Evolutionary conservation across 192 early-diverging fungal species (phyloP).

Genomic region (Pilaira anomala): DNA sequence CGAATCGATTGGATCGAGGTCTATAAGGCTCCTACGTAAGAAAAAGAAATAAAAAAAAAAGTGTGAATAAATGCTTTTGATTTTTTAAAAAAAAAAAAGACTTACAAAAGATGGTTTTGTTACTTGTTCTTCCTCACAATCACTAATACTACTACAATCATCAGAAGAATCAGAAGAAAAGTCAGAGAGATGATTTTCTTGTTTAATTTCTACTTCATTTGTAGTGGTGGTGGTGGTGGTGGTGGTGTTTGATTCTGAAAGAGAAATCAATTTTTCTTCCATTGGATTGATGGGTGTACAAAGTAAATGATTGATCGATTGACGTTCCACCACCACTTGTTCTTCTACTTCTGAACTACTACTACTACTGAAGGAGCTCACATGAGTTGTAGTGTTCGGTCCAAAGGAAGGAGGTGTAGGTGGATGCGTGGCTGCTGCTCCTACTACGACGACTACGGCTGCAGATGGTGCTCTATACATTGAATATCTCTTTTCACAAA

Average conservation of each 20-base stretch:
- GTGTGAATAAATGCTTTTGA: background rate
- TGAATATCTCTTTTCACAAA: conserved; percentile 17
- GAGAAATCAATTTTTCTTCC: background rate
- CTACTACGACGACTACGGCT: too few species aligned
- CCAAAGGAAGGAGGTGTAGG: background rate
- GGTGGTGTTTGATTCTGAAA: background rate
- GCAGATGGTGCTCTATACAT: background rate
- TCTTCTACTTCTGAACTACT: background rate
- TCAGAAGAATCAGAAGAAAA: background rate
- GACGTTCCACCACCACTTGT: background rate
- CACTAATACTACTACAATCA: background rate
- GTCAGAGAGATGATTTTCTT: background rate
- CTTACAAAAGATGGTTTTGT: background rate
- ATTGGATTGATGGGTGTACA: conserved; percentile 1
- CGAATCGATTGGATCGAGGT: conserved; percentile 15
- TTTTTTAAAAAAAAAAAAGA: too few species aligned
- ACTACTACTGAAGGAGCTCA: too few species aligned
- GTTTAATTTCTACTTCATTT: background rate
- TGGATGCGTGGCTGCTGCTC: background rate
- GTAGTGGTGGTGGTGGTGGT: background rate
- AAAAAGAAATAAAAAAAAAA: conserved; percentile 12
- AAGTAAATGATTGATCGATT: too few species aligned
- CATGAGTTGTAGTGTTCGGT: too few species aligned
- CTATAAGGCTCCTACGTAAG: background rate
- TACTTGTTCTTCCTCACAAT: background rate